A percentile compares a stretch with the other conserved stretches of the same genome.
phyloP scores from a whole-genome alignment of 2,329 filamentous ascomycete species.

The Colletotrichum eleusines region DNA sequence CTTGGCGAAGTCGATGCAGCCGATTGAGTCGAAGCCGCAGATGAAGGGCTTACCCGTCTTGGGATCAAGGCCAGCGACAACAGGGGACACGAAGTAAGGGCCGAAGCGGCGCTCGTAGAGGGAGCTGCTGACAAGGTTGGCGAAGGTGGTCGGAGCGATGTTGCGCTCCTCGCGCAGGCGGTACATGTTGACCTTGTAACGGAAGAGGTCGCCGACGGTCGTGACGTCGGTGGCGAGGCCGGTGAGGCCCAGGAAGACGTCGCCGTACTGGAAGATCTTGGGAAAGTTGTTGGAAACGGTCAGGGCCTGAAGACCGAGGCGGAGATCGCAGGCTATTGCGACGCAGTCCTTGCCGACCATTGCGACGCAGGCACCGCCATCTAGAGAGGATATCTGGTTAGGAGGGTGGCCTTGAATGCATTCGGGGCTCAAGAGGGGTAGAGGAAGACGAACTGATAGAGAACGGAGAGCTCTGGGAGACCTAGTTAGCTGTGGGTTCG shows the following conservation, averaged over 20 bases:
- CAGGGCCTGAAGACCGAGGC: conserved; percentile 94
- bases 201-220: conserved; percentile 96
- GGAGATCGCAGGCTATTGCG: conserved; percentile 98
- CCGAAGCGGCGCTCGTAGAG: conserved; percentile 97
- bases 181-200: conserved; percentile 99
- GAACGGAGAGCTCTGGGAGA: conserved; percentile 85
- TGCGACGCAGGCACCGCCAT: conserved; percentile 94
- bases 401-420: conserved; percentile 37
- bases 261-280: conserved; percentile 98
- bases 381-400: conserved; percentile 52
- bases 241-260: conserved; percentile 94
- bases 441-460: conserved; percentile 81
- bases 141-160: conserved; percentile 94
- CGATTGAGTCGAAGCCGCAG: conserved; percentile 98
- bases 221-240: conserved; percentile 96
- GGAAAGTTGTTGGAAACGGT: conserved; percentile 99
- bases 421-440: conserved; percentile 28
- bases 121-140: conserved; percentile 91
- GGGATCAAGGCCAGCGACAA: conserved; percentile 94
- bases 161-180: conserved; percentile 96
- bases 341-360: conserved; percentile 99
- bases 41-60: conserved; percentile 97
- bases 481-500: conserved; percentile 51
- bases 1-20: conserved; percentile 99
- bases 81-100: conserved; percentile 94